A percentile compares a stretch with the other conserved stretches of the same genome.
Evolutionary conservation across 78 protist genomes (phyloP).

Genomic region (Dictyostelium brefeldianum): DNA sequence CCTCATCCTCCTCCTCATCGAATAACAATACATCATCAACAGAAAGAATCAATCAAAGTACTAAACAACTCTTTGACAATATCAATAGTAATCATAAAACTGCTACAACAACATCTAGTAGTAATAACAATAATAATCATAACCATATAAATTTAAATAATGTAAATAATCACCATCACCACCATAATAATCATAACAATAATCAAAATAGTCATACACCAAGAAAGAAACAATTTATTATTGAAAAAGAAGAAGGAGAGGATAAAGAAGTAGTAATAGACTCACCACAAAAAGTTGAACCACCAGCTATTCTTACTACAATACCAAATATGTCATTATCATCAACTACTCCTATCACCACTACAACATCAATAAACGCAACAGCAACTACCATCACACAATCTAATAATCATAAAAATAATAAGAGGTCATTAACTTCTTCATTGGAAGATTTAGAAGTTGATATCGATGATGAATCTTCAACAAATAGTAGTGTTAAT

Average conservation of each 20-base stretch:
- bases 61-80: conserved; percentile 10
- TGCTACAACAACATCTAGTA: background rate
- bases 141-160: background rate
- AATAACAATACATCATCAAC: background rate
- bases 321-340: background rate
- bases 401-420: background rate
- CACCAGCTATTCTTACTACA: too few relatives aligned
- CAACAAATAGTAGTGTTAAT: background rate
- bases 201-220: background rate
- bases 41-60: conserved; percentile 13
- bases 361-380: background rate
- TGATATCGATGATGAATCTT: conserved; percentile 26
- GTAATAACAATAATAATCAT: background rate
- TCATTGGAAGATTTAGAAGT: conserved; percentile 43
- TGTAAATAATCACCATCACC: background rate
- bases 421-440: background rate
- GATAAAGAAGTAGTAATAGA: conserved; percentile 14
- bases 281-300: conserved; percentile 26
- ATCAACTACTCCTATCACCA: background rate
- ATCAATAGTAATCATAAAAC: background rate
- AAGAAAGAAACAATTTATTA: background rate
- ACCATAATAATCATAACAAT: background rate
- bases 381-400: background rate
- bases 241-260: background rate
- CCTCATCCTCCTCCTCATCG: background rate